Base-by-base conservation (phyloP, 805 yeast genomes). In the Candida methanosorbosa region DNA sequence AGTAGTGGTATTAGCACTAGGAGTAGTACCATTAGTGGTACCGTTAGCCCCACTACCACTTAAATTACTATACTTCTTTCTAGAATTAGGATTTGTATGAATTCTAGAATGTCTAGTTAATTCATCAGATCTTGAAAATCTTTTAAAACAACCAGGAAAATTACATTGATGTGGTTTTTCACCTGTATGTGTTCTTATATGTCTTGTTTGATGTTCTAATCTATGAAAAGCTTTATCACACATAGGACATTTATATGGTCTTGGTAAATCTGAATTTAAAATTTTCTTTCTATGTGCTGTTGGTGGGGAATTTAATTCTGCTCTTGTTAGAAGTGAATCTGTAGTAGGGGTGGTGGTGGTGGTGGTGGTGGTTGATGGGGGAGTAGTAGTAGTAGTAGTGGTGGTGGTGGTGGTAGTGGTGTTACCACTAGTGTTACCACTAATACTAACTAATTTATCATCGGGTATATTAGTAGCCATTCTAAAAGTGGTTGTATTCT, bases 121-220 rank as follows among this genome's bases (percentile, higher is more conserved):
- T 50, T 81, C 90, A 54, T 81, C 90, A 21, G 80, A 72, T 37
- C 90, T 61, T 31, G 81, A 70, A 48, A 81, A 81, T 39, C 70
- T 64, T 57, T 81, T 81, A 37, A 66, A 61, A 53, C 90, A 81
- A 0, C 82, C 82, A 0, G 81, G 81, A 44, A 68, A 81, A 19
- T 75, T 69, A 56, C 88, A 81, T n/a, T 69, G 70, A 54, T 81
- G 87, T 3, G 90, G 90, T 51, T 78, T 80, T 49, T 81, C 88
- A 18, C 90, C 90, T 0, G 90, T 81, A 49, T 81, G 90, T 11
- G 87, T 81, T 48, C 88, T 63, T 38, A 81, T 78, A 48, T 81
- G 90, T 48, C 90, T 67, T 8, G 87, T 79, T 50, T 79, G 86
- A 55, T 81, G 90, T 48, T 81, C 90, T 29, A 81, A 54, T 38